A percentile compares a stretch with the other conserved stretches of the same genome.
These are phyloP conservation scores for Ramaria rubella DNA, from an alignment of 768 basidiomycete species.

Conservation along the genomic window DNA sequence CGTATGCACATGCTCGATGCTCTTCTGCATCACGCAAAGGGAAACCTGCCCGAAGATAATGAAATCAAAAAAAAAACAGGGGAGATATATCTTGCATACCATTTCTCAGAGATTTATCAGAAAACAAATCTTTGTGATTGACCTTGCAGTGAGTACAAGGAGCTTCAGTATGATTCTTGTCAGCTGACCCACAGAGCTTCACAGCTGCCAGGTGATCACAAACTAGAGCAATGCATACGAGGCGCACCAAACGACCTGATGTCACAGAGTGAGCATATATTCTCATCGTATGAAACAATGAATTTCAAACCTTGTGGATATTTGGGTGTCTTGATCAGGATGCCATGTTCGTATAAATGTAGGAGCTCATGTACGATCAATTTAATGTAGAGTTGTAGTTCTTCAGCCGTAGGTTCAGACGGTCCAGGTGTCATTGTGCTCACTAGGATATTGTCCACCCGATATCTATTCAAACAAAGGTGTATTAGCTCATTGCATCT, in stretches of 20 bases:
- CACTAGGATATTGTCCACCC: conserved; percentile 17
- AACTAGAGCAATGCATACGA: conserved; percentile 22
- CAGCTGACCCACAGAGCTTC: conserved; percentile 23
- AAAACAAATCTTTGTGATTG: conserved; percentile 13
- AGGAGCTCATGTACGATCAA: conserved; percentile 26
- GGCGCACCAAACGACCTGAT: conserved; percentile 18
- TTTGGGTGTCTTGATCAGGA: conserved; percentile 8
- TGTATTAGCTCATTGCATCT: not conserved
- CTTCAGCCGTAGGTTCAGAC: conserved; percentile 21
- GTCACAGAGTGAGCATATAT: not conserved
- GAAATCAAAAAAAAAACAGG: not conserved
- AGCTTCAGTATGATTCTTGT: conserved; percentile 19
- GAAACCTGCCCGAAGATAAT: not conserved
- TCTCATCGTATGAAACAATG: not conserved
- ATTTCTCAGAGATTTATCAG: conserved; percentile 14
- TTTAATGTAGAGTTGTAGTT: conserved; percentile 22
- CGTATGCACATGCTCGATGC: not conserved
- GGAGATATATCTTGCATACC: not conserved
- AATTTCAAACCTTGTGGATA: conserved; percentile 18
- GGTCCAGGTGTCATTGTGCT: conserved; percentile 23
- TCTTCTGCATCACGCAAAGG: not conserved
- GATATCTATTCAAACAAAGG: not conserved
- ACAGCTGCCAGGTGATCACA: conserved; percentile 27
- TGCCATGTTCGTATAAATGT: conserved; percentile 22
- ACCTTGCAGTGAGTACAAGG: conserved; percentile 25